A percentile compares a stretch with the other conserved stretches of the same genome.
Evolutionary conservation across 345 rosid species (phyloP).

Genomic region (Odontarrhena argentea): DNA sequence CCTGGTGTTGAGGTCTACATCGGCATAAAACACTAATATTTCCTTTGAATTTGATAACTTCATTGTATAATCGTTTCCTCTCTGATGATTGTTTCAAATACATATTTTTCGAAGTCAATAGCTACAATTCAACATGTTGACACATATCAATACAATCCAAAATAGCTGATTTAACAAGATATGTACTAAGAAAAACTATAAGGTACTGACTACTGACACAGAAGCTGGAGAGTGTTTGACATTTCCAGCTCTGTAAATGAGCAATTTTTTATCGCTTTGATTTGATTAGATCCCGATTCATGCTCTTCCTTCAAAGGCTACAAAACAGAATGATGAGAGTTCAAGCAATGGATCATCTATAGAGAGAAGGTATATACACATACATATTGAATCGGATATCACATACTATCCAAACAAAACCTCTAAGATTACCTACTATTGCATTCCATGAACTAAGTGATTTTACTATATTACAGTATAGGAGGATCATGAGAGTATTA

Average conservation of each 20-base stretch:
- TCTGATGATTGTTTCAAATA: constrained; percentile 66
- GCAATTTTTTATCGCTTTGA: constrained; percentile 53
- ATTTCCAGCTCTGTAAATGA: constrained; percentile 53
- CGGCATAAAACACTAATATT: constrained; percentile 97
- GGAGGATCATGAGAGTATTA: constrained; percentile 31
- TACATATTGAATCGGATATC: too few species aligned
- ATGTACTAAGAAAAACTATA: background rate
- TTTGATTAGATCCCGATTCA: constrained; percentile 48
- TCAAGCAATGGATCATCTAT: too few species aligned
- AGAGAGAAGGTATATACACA: too few species aligned
- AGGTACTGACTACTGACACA: constrained; percentile 72
- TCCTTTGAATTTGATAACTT: constrained; percentile 90
- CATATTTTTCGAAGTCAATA: constrained; percentile 68
- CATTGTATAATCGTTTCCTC: constrained; percentile 80
- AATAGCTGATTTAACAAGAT: background rate
- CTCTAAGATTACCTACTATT: background rate
- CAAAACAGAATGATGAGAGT: background rate
- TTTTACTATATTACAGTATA: background rate
- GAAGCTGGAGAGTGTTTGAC: constrained; percentile 47
- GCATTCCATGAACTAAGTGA: background rate
- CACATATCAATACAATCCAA: constrained; percentile 14
- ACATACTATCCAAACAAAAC: background rate
- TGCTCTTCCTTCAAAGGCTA: constrained; percentile 82
- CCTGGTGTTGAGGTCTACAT: constrained; percentile 78
- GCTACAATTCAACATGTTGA: constrained; percentile 48